phyloP scores from a whole-genome alignment of 805 yeast genomes.

The Jamesozyma lodderae region DNA sequence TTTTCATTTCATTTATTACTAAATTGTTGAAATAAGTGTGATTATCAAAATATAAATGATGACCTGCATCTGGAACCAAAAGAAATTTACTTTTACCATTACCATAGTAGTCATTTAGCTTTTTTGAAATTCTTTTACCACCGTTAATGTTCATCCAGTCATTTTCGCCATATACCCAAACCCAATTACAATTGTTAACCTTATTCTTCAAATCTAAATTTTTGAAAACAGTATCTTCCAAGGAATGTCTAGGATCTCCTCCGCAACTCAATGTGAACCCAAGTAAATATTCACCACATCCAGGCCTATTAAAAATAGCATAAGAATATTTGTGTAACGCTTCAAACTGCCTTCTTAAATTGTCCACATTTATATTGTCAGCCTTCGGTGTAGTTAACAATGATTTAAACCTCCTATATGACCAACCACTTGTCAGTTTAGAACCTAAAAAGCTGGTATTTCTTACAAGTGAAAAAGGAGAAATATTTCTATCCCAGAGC shows the following conservation, averaged over 20 bases:
- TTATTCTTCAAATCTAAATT: constrained; percentile 16
- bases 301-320: constrained; percentile 73
- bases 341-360: constrained; percentile 16
- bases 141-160: constrained; percentile 58
- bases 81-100: constrained; percentile 28
- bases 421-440: constrained; percentile 81
- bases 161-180: constrained; percentile 79
- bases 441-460: constrained; percentile 78
- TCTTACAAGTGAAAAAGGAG: constrained; percentile 79
- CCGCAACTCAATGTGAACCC: constrained; percentile 83
- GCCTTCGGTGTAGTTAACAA: constrained; percentile 29
- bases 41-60: constrained; percentile 72
- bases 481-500: constrained; percentile 78
- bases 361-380: constrained; percentile 13
- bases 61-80: constrained; percentile 54
- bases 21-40: constrained; percentile 42
- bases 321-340: constrained; percentile 73
- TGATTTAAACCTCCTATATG: constrained; percentile 66
- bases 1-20: constrained; percentile 44
- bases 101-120: constrained; percentile 13
- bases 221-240: constrained; percentile 31
- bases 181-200: constrained; percentile 49
- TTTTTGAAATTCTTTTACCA: constrained; percentile 29
- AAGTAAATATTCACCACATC: constrained; percentile 90
- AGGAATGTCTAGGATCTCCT: constrained; percentile 75